Conservation (phyloP, 768 basidiomycete genomes). For the Lactarius evosmus region DNA sequence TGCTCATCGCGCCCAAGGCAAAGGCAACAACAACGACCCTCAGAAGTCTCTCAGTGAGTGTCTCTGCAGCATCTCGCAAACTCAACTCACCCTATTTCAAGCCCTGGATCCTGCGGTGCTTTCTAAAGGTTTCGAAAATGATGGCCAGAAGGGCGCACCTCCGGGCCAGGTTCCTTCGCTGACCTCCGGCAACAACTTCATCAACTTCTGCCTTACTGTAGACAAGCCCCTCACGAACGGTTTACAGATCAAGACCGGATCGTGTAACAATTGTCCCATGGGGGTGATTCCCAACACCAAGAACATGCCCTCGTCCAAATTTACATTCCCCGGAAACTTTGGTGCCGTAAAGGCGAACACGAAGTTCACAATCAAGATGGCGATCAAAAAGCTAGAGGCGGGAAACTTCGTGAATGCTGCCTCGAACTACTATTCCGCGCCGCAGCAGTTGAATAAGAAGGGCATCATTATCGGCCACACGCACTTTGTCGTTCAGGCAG, state of each 20-base stretch:
- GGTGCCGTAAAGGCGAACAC: constrained; percentile 41
- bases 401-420: constrained; percentile 53
- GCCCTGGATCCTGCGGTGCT: constrained; percentile 47
- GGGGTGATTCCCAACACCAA: constrained; percentile 44
- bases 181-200: constrained; percentile 63
- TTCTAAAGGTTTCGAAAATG: constrained; percentile 43
- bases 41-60: constrained; percentile 29
- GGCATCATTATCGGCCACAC: constrained; percentile 52
- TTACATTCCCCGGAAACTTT: constrained; percentile 41
- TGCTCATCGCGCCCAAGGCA: constrained; percentile 27
- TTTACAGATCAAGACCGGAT: constrained; percentile 36
- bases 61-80: constrained; percentile 23
- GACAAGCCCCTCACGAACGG: constrained; percentile 47
- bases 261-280: constrained; percentile 40
- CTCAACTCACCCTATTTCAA: constrained; percentile 7
- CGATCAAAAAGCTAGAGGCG: constrained; percentile 38
- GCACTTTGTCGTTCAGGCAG: constrained; percentile 52
- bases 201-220: constrained; percentile 49
- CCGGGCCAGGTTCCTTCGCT: constrained; percentile 49
- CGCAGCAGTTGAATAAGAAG: constrained; percentile 45
- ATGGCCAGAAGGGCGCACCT: constrained; percentile 42
- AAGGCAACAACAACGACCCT: constrained; percentile 8
- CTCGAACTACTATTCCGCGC: constrained; percentile 47
- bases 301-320: constrained; percentile 50
- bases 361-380: constrained; percentile 44